phyloP scores from a whole-genome alignment of 2,329 filamentous ascomycete genomes.

The Neophaeococcomyces aloes region DNA sequence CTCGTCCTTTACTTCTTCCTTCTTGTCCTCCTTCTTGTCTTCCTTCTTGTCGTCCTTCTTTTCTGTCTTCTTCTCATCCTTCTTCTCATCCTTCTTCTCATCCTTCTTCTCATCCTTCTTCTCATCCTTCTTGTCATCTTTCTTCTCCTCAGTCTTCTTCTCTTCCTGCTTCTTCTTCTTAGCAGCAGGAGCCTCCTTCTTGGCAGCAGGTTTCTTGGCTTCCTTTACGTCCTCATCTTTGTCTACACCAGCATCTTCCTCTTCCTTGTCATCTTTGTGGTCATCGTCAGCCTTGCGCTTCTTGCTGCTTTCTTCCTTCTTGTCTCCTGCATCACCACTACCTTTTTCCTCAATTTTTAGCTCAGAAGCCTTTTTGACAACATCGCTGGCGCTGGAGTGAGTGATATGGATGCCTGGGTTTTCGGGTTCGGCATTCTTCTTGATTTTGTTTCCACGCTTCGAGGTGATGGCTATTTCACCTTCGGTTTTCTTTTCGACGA shows the following conservation, averaged over 20 bases:
- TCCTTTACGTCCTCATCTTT: slow-evolving; percentile 14
- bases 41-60: slow-evolving; percentile 11
- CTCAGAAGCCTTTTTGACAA: slow-evolving; percentile 53
- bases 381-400: slow-evolving; percentile 52
- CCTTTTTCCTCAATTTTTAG: slow-evolving; percentile 44
- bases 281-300: slow-evolving; percentile 24
- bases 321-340: slow-evolving; percentile 10
- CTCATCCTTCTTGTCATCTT: slow-evolving; percentile 31
- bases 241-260: slow-evolving; percentile 23
- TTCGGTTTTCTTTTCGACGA: slow-evolving; percentile 45
- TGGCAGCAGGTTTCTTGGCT: slow-evolving; percentile 9
- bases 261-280: slow-evolving; percentile 29
- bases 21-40: background rate
- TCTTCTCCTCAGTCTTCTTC: slow-evolving; percentile 17
- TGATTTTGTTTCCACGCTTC: slow-evolving; percentile 53
- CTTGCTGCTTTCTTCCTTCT: slow-evolving; percentile 18
- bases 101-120: slow-evolving; percentile 23
- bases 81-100: slow-evolving; percentile 10
- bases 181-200: slow-evolving; percentile 1
- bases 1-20: slow-evolving; percentile 11
- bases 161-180: slow-evolving; percentile 9
- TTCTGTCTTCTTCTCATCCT: slow-evolving; percentile 9
- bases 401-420: slow-evolving; percentile 53
- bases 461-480: slow-evolving; percentile 52
- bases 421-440: slow-evolving; percentile 49